Evolutionary conservation across 306 rosid genomes (phyloP), one percentile per base, ranked within the genome.

Genomic region (Rosa multiflora): DNA sequence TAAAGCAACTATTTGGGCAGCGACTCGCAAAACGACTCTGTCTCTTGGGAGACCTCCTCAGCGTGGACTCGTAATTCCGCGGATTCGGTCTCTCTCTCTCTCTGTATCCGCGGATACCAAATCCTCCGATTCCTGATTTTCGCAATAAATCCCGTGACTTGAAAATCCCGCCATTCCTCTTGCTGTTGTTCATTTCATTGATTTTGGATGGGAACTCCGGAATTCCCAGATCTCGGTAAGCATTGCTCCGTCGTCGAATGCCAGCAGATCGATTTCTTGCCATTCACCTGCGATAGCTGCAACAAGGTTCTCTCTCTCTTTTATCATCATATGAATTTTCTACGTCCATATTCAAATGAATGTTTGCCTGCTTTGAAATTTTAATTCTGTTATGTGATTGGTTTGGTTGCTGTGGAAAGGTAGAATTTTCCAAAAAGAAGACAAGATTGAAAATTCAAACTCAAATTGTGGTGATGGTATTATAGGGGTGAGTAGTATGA

Each of bases 251-350:
- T 91, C 67, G 74, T 72, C 11, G 90, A 91, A 76, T 95, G 99
- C 89, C 92, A 82, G 46, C 90, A 61, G 77, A 82, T 91, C 81
- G 99, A 95, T 82, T 93, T 95, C 89, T 84, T 93, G 87, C 99
- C 99, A 40, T 95, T 95, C 88, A 90, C 92, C 4, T 95, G 99
- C 84, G 98, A 95, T 83, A 85, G 97, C 70, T 95, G 99, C 77
- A 40, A 74, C 61, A 92, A 84, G 91, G 97, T 94, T 23, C 73
- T 15, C 39, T 15, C 39, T 40, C 14, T 73, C 64, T 75, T 14
- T n/a, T 35, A 32, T 13, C 21, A 52, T n/a, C 21, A 52, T n/a
- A 5, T 29, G 4, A 3, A 3, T 59, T 43, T 26, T 48, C 21
- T 14, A 1, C 52, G 13, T 5, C 10, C 61, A 3, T 53, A 6